Conservation (phyloP, 2,329 filamentous ascomycete genomes). For the Stagonosporopsis rhizophila region DNA sequence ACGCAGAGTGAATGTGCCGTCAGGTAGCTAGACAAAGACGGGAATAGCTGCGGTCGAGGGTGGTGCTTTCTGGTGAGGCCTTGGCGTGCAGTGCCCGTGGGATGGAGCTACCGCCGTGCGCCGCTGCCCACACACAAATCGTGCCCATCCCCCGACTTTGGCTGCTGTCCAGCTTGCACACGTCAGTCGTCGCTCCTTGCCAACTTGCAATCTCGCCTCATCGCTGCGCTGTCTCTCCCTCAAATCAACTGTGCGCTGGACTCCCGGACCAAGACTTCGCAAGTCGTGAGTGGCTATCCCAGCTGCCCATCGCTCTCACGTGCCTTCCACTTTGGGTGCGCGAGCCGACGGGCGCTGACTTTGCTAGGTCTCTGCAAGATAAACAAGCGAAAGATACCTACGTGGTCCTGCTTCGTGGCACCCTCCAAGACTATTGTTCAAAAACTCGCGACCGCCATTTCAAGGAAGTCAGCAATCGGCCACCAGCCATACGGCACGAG, state of each 20-base stretch:
- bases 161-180: slow-evolving; percentile 25
- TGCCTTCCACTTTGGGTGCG: slow-evolving; percentile 38
- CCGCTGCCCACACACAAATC: slow-evolving; percentile 37
- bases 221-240: slow-evolving; percentile 26
- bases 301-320: slow-evolving; percentile 38
- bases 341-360: slow-evolving; percentile 37
- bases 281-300: slow-evolving; percentile 30
- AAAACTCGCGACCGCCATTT: slow-evolving; percentile 42
- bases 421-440: slow-evolving; percentile 37
- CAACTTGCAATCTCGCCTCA: slow-evolving; percentile 22
- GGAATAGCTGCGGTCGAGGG: slow-evolving; percentile 21
- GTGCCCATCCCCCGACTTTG: slow-evolving; percentile 35
- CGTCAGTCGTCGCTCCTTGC: slow-evolving; percentile 30
- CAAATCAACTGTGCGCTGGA: slow-evolving; percentile 12
- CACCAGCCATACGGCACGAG: slow-evolving; percentile 24
- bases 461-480: slow-evolving; percentile 28
- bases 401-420: slow-evolving; percentile 52
- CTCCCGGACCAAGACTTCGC: background rate
- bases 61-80: slow-evolving; percentile 26
- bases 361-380: slow-evolving; percentile 31
- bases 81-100: slow-evolving; percentile 29
- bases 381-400: slow-evolving; percentile 43
- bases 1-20: slow-evolving; percentile 27
- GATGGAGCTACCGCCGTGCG: slow-evolving; percentile 27
- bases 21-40: slow-evolving; percentile 20